Base-by-base conservation (phyloP, 768 basidiomycete genomes). In the Leccinum olivaceopallidum region DNA sequence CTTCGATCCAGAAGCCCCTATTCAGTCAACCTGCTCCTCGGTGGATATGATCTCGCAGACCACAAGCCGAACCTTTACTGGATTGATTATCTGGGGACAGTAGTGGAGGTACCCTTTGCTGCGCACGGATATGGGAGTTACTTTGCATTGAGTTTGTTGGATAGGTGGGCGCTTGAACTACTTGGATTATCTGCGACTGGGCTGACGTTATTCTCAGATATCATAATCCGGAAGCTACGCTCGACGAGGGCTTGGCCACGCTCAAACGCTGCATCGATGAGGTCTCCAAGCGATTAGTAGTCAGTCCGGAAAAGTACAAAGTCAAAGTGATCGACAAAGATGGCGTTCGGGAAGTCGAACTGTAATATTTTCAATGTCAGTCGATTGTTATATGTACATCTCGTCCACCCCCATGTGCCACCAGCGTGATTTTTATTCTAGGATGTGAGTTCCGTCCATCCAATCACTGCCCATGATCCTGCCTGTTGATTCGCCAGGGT, bases 81-180 rank as follows among this genome's bases (percentile, higher is more conserved):
- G 95, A 81, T 98, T 61, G 97, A 99, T 78, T 94, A 96, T 75
- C 82, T 97, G 34, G 97, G 97, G 26, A 96, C 97, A 6, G 82
- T 91, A 70, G 84, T 88, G 4, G 84, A 87, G 58, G 90, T 97
- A 13, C 95, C 95, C 0, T 99, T 95, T 72, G 95, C 87, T 16
- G 95, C 94, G 1, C 96, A 98, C 70, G 97, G 97, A 3, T 95
- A 98, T 71, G 97, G 94, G 49, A 83, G 88, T 58, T 97, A 95
- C 77, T 97, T 98, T 75, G 89, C 87, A 10, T 77, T 98, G 65
- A 87, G 89, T 84, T 90, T 96, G 72, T 81, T 98, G 57, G 97
- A 99, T 72, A 82, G 92, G 92, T 92, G 59, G 42, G 84, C 7
- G 8, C 20, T 59, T 48, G 22, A 22, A 26, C 3, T 30, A 13